Evolutionary conservation across 2,329 filamentous ascomycete genomes (phyloP).

Genomic region (Cryphonectria parasitica): DNA sequence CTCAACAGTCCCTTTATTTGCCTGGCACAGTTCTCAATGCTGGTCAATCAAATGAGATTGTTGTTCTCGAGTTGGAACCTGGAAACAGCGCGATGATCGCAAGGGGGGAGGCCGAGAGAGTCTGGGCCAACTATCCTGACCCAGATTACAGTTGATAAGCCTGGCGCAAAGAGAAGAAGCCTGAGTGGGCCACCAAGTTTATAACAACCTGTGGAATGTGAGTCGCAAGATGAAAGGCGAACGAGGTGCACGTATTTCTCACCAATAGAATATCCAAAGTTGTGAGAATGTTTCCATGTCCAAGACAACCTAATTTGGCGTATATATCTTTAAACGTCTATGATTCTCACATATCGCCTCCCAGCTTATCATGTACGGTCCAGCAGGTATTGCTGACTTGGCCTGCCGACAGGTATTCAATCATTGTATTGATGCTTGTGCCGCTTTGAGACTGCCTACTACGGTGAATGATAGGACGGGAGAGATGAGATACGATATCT

Average conservation of each 20-base stretch:
- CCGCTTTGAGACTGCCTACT: conserved; percentile 21
- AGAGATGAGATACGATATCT: conserved; percentile 26
- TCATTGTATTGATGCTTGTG: conserved; percentile 13
- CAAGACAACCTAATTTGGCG: neutral
- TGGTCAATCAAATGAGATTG: conserved; percentile 26
- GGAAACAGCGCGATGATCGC: conserved; percentile 10
- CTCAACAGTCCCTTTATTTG: conserved; percentile 8
- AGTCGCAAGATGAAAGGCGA: neutral
- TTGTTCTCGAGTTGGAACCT: conserved; percentile 27
- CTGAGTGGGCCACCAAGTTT: too few species aligned
- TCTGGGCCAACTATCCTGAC: conserved; percentile 26
- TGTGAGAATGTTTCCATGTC: neutral
- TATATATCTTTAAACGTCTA: neutral
- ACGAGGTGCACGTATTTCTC: neutral
- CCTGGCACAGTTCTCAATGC: conserved; percentile 2
- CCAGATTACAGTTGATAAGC: conserved; percentile 20
- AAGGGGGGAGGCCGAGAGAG: conserved; percentile 16
- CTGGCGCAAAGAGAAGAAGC: neutral
- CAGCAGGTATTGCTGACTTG: neutral
- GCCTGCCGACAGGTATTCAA: too few species aligned
- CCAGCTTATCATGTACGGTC: neutral
- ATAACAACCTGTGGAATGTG: too few species aligned
- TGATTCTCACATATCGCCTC: neutral
- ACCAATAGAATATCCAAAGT: neutral
- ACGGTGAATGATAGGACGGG: conserved; percentile 24